phyloP scores from a whole-genome alignment of 148 eudicot species.

The Tetragonia tetragonoides region DNA sequence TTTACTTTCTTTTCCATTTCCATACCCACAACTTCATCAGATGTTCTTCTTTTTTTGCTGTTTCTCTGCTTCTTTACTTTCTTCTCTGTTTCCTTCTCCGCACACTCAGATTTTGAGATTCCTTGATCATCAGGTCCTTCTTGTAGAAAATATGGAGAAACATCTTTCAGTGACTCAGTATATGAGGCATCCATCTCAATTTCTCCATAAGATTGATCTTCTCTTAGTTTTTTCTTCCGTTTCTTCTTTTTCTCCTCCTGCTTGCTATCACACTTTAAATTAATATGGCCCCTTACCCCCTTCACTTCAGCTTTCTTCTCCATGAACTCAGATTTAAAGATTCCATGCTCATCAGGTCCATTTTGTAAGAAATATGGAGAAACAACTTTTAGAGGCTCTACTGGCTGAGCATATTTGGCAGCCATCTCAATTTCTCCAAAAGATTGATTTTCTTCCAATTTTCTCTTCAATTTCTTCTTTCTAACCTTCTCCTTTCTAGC shows the following conservation, averaged over 20 bases:
- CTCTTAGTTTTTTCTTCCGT: background rate
- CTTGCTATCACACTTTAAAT: background rate
- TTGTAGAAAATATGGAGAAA: constrained; percentile 19
- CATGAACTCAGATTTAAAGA: background rate
- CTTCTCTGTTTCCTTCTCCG: constrained; percentile 9
- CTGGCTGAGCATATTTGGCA: background rate
- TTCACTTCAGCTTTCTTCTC: constrained; percentile 2
- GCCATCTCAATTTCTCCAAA: constrained; percentile 3
- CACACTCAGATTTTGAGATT: background rate
- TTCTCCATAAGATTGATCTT: background rate
- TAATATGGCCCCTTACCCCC: background rate
- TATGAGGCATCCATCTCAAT: background rate
- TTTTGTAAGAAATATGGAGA: background rate
- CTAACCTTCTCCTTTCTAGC: constrained; percentile 1
- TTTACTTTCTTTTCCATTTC: constrained; percentile 10
- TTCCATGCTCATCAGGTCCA: background rate
- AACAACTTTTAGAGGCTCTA: background rate
- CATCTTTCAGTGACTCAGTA: background rate
- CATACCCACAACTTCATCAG: background rate
- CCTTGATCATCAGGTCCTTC: constrained; percentile 6
- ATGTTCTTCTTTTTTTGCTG: constrained; percentile 4
- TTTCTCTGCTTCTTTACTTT: constrained; percentile 21
- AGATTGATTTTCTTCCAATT: background rate
- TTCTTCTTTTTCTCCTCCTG: constrained; percentile 9
- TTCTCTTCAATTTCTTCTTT: constrained; percentile 15